Base-by-base conservation (phyloP, 2,329 filamentous ascomycete genomes). In the Fusarium sp. region DNA sequence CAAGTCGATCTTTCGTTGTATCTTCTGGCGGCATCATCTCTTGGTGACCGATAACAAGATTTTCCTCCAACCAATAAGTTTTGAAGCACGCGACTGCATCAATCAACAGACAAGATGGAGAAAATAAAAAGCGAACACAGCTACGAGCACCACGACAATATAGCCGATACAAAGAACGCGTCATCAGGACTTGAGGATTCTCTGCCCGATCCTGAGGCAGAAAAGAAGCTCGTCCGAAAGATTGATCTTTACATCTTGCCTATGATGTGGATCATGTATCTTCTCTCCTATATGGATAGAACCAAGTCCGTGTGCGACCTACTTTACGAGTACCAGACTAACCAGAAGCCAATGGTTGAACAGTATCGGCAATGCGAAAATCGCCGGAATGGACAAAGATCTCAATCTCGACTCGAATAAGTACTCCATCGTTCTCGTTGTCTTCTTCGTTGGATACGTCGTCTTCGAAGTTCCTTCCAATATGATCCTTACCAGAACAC, bases 391-490 rank as follows among this genome's bases (percentile, higher is more conserved):
- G 44, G 44, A 28, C 5, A 31, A 46, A 2, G 44, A 46, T 19
- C 44, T 46, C 5, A 8, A 26, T 7, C 44, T 46, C 26, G 28
- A 28, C 14, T 46, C 44, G 2, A 31, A 28, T 13, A 28, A 46
- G 26, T 46, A 46, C 26, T 31, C 26, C 5, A 14, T 46, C 8
- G 28, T 46, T 10, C 17, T 46, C 2, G 44, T 46, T 8, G 44
- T 46, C 6, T 55, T 55, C 22, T 55, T 55, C 31, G 52, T 47
- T 15, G 52, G 52, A 13, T 55, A 55, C n/a, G 33, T 55, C 1
- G 13, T 55, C 31, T 46, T 46, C 2, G 40, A 55, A n/a, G 40
- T 46, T 1, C 52, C 52, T 0, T 46, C 52, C 9, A 55, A 55
- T 10, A 55, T 55, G 52, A 55, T 55, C n/a, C 22, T 55, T 3